Percentiles rank a stretch among this genome's conserved stretches.
phyloP scores from a whole-genome alignment of 768 basidiomycete genomes.

The Asterophora parasitica region DNA sequence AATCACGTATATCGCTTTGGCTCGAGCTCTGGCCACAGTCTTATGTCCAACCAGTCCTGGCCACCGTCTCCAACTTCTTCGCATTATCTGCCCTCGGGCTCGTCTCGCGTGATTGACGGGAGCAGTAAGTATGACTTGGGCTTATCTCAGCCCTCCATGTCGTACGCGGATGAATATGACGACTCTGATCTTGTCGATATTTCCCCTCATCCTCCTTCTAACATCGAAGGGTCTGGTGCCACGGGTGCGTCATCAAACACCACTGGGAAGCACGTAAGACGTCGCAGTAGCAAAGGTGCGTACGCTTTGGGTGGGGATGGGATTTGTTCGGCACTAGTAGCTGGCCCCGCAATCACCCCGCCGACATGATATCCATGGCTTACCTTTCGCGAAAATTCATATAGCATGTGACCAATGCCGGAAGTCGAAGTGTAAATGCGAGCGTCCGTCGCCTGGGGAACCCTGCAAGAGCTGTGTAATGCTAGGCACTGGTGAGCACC shows the following conservation, averaged over 20 bases:
- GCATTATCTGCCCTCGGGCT: slow-evolving; percentile 13
- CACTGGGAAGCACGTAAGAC: slow-evolving; percentile 44
- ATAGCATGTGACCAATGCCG: slow-evolving; percentile 85
- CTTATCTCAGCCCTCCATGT: slow-evolving; percentile 25
- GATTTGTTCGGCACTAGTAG: not conserved
- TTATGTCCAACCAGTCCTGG: slow-evolving; percentile 23
- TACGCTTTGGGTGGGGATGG: slow-evolving; percentile 5
- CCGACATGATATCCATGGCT: slow-evolving; percentile 8
- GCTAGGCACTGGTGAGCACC: slow-evolving; percentile 58
- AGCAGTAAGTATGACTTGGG: slow-evolving; percentile 14
- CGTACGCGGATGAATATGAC: slow-evolving; percentile 62
- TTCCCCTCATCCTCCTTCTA: slow-evolving; percentile 21
- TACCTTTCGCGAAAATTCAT: slow-evolving; percentile 8
- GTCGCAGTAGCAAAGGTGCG: slow-evolving; percentile 74
- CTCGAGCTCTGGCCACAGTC: slow-evolving; percentile 19
- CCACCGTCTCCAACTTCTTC: slow-evolving; percentile 21
- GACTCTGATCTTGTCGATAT: slow-evolving; percentile 54
- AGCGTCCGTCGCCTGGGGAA: slow-evolving; percentile 53
- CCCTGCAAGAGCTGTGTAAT: slow-evolving; percentile 76
- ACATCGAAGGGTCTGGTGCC: slow-evolving; percentile 17
- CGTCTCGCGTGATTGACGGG: slow-evolving; percentile 16
- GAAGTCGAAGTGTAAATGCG: slow-evolving; percentile 89
- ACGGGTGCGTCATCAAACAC: slow-evolving; percentile 23
- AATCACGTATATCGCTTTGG: slow-evolving; percentile 32
- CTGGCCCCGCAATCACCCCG: slow-evolving; percentile 1